Conservation (phyloP, 2,329 filamentous ascomycete genomes). For the Ophiostoma sp. region DNA sequence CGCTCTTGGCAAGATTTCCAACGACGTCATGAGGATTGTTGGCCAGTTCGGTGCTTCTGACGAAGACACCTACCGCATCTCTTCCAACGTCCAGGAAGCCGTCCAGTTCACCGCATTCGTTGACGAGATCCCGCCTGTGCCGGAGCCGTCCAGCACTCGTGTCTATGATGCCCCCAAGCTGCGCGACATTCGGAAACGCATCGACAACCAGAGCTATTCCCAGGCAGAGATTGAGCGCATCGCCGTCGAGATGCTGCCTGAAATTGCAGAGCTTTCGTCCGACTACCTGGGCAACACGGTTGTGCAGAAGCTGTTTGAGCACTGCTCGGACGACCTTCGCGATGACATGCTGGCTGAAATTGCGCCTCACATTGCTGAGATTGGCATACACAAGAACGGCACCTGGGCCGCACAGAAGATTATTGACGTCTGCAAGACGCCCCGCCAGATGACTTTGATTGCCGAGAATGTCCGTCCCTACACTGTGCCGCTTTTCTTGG, state of each 20-base stretch:
- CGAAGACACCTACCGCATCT: slow-evolving; percentile 73
- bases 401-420: slow-evolving; percentile 99
- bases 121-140: slow-evolving; percentile 84
- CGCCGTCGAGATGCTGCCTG: slow-evolving; percentile 89
- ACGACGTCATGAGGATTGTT: slow-evolving; percentile 82
- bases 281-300: slow-evolving; percentile 98
- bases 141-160: slow-evolving; percentile 83
- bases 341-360: slow-evolving; percentile 90
- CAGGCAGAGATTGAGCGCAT: slow-evolving; percentile 88
- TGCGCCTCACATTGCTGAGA: slow-evolving; percentile 88
- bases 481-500: slow-evolving; percentile 86
- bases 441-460: slow-evolving; percentile 78
- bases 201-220: slow-evolving; percentile 89
- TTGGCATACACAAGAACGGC: slow-evolving; percentile 98
- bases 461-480: slow-evolving; percentile 82
- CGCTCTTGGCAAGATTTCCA: slow-evolving; percentile 73
- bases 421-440: slow-evolving; percentile 90
- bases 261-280: slow-evolving; percentile 90
- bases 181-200: slow-evolving; percentile 93
- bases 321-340: slow-evolving; percentile 85
- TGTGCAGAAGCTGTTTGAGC: slow-evolving; percentile 98
- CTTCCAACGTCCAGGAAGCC: slow-evolving; percentile 70
- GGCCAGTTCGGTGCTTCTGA: slow-evolving; percentile 82
- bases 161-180: slow-evolving; percentile 93
- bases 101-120: slow-evolving; percentile 72